Evolutionary conservation across 495 filamentous ascomycete genomes (phyloP), one percentile per base, ranked within the genome.

Genomic region (Podospora pseudocomata): DNA sequence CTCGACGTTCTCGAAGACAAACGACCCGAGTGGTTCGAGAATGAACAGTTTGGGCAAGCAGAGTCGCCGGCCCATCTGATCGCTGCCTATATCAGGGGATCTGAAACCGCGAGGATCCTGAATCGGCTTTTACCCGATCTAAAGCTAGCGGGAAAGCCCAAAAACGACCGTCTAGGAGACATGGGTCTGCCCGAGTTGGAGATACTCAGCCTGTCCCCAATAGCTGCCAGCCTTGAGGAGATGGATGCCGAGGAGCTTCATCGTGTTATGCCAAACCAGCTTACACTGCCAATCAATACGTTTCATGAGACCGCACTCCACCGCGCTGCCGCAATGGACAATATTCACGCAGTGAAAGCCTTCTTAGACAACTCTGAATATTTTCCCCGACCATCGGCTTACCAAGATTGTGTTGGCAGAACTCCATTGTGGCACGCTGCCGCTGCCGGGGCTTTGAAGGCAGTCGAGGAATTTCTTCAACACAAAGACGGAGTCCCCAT

Each of bases 341-440:
- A 63, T n/a, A 18, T 39, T 49, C 1, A 18, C 2, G 53, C 64
- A 18, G 64, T 27, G 4, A 30, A 58, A 3, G 49, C 32, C 13
- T 27, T 58, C 27, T n/a, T 66, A 15, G 64, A 58, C 39, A 49
- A 49, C 13, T 58, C 18, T 30, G 16, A n/a, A 56, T 11, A 16
- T 3, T 18, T 15, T 58, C 55, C n/a, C 16, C 55, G 55, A 57
- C 54, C 4, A 19, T 30, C 39, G 53, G 18, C 53, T 16, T 15
- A 30, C 6, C 19, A 58, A 58, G 64, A 66, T 54, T 3, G 16
- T 5, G 18, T 66, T 58, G 64, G 64, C 23, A 53, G 64, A 13
- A 66, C 64, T 6, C 64, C 64, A 5, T 18, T 66, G 7, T 66
- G 53, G 53, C 64, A 66, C 27, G 64, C 55, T 9, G 64, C 53